Base-by-base conservation (phyloP, 2,329 filamentous ascomycete species). In the Acrodontium crateriforme region DNA sequence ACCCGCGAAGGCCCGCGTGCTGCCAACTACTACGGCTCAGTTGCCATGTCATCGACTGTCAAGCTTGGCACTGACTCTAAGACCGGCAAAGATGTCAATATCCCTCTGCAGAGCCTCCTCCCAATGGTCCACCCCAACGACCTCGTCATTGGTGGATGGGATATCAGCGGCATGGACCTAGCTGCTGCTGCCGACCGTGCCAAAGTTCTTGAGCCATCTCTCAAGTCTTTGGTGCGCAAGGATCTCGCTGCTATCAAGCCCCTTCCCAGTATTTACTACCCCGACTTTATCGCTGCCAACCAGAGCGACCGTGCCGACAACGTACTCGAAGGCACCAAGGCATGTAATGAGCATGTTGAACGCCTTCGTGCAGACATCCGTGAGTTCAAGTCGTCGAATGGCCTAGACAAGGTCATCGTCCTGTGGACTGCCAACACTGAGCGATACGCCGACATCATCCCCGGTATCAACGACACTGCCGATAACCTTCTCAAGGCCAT, bases 351-450 rank as follows among this genome's bases (percentile, higher is more conserved):
- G 32, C 89, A 98, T 52, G 82, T 98, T 25, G 84, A 95, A 63
- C 71, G 87, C 55, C 77, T 98, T 49, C 84, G 85, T 51, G 70
- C 81, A 56, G 85, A 98, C 50, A 94, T 98, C 47, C 81, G 74
- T 41, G 74, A 91, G 40, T 98, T 98, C 73, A 95, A 95, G 69
- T 62, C 73, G 37, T 62, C 69, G 47, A 81, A 95, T 54, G 63
- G 58, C 34, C 73, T 98, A 18, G 87, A 95, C 67, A 94, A 91
- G 67, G 78, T 98, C 52, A 83, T 98, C 51, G 77, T 98, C 36
- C 79, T 89, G 59, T 98, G 89, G 89, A 95, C 89, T 34, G 89
- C 89, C 59, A 98, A 98, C 67, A 98, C 89, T 9, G 89, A 98
- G 64, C 83, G 89, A 40, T 98, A 84, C 50, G 82, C 89, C 42